A percentile compares a stretch with the other conserved stretches of the same genome.
phyloP scores from a whole-genome alignment of 2,329 filamentous ascomycete species.

The Neopestalotiopsis clavispora region DNA sequence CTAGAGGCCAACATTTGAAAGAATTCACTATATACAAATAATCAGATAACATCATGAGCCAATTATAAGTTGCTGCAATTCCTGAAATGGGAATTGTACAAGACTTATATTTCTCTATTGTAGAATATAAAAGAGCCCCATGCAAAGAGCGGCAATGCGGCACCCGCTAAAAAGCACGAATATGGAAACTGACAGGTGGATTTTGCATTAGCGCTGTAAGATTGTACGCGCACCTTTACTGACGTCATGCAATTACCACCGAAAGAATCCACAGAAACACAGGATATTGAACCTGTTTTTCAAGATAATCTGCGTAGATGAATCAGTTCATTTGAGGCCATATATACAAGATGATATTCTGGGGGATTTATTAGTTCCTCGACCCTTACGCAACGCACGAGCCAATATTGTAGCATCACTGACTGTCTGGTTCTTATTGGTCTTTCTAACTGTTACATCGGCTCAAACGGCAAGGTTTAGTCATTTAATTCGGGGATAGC shows the following conservation, averaged over 20 bases:
- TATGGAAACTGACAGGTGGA: background rate
- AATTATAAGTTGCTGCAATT: too few species aligned
- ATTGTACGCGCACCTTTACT: background rate
- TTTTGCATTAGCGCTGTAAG: background rate
- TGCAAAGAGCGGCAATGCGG: background rate
- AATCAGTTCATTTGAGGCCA: background rate
- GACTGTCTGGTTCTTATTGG: background rate
- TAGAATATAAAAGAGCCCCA: too few species aligned
- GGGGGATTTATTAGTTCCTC: background rate
- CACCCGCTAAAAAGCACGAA: constrained; percentile 1
- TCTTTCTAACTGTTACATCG: constrained; percentile 4
- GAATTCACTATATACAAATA: too few species aligned
- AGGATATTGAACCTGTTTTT: constrained; percentile 9
- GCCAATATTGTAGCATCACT: background rate
- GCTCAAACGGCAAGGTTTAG: background rate
- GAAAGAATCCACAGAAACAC: background rate
- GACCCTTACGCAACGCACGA: background rate
- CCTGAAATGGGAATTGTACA: background rate
- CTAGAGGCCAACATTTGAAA: too few species aligned
- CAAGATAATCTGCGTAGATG: background rate
- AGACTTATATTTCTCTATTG: too few species aligned
- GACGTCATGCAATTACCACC: constrained; percentile 1
- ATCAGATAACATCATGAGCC: too few species aligned
- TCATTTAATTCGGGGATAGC: background rate
- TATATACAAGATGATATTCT: background rate